Evolutionary conservation across 106 monocot genomes (phyloP), one percentile per base, ranked within the genome.

Genomic region (Narthecium ossifragum): DNA sequence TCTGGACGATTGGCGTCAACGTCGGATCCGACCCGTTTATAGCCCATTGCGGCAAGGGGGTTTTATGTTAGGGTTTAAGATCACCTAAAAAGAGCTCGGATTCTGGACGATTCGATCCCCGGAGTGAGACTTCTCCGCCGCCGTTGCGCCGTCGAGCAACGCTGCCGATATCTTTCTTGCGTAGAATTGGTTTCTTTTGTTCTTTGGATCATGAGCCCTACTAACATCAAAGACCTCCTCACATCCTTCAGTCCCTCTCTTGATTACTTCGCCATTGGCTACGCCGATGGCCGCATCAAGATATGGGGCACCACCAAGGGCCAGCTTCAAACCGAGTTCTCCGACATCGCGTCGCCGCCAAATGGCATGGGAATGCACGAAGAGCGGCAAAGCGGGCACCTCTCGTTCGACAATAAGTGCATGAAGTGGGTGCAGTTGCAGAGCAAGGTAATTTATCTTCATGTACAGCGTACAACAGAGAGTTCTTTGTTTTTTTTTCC

Each of bases 351-450:
- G 10, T 27, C 70, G 10, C 11, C 67, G 0, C 59, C 51, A 6
- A 58, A 69, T 22, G 55, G 24, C 2, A 51, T 41, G 22, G 64
- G 63, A 8, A 46, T 78, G 12, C 61, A 67, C 8, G 55, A 66
- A 4, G 75, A 74, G 45, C 51, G 59, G 5, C 73, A 59, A 45
- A 60, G 59, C 0, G 87, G 92, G 2, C 96, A 98, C 54, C 96
- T 91, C 33, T 75, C 90, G 12, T 53, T 98, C 0, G 90, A 98
- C 64, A 87, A 87, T 63, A 98, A 77, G 37, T 91, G 90, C 73
- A 91, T 98, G 81, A 73, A 98, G 34, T 91, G 96, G 96, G 78
- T 91, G 21, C 78, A 76, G 47, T 37, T 90, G 32, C 73, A 66
- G 33, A 68, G 49, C 52, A 90, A 83, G 96, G 90, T 94, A 12